Evolutionary conservation across 1,139 yeast species (phyloP).

Genomic region (Diutina sp.): DNA sequence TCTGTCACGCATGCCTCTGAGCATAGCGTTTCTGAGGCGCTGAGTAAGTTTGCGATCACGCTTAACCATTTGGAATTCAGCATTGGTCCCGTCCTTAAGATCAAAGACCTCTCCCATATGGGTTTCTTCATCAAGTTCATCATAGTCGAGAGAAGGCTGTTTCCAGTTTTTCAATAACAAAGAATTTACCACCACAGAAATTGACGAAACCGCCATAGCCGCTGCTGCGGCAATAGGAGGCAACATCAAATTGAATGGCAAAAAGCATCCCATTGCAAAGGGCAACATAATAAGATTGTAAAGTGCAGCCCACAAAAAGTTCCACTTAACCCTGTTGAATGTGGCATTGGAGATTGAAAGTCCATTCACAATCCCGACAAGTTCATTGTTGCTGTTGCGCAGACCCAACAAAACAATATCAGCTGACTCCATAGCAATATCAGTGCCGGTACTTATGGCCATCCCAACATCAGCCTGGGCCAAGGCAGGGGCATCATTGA

Average conservation of each 20-base stretch:
- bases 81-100: neutral
- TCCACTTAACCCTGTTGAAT: slow-evolving; percentile 62
- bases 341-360: slow-evolving; percentile 62
- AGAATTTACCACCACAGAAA: slow-evolving; percentile 79
- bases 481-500: slow-evolving; percentile 92
- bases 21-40: neutral
- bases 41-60: neutral
- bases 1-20: neutral
- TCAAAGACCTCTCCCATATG: neutral
- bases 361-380: slow-evolving; percentile 61
- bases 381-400: slow-evolving; percentile 20
- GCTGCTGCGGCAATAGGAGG: slow-evolving; percentile 90
- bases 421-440: slow-evolving; percentile 92
- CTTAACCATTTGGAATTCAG: neutral
- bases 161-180: slow-evolving; percentile 55
- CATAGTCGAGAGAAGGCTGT: slow-evolving; percentile 21
- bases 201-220: slow-evolving; percentile 88
- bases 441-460: slow-evolving; percentile 87
- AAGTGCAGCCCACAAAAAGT: slow-evolving; percentile 74
- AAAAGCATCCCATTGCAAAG: slow-evolving; percentile 81
- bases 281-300: slow-evolving; percentile 88
- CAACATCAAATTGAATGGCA: slow-evolving; percentile 66
- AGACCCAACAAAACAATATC: slow-evolving; percentile 60
- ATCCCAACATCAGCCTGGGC: slow-evolving; percentile 84
- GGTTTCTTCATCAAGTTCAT: slow-evolving; percentile 3